Base-by-base conservation (phyloP, 2,329 filamentous ascomycete genomes). In the Tolypocladium tundrense region DNA sequence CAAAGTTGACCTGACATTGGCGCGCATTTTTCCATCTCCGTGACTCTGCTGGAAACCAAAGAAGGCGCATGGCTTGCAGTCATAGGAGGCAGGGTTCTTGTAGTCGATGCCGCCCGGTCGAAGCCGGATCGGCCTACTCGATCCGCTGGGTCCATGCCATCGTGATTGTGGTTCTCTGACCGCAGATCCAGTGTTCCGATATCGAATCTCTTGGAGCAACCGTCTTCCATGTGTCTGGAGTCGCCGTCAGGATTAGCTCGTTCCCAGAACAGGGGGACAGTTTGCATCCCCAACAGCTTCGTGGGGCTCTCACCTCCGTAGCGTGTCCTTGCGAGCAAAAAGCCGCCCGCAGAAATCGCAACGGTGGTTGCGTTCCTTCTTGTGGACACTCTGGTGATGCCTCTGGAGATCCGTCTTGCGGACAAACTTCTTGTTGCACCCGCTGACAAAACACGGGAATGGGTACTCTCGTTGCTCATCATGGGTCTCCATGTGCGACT, bases 401-500 rank as follows among this genome's bases (percentile, higher is more conserved):
- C 80, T 73, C 63, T 80, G 77, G 31, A 96, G 79, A 69, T 96
- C 91, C 1, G 91, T 92, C 72, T 88, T 91, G 65, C 91, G 82
- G 21, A 90, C 88, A 71, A 96, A 96, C 55, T 83, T 83, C 73
- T 88, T 90, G 63, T 74, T 79, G 72, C 91, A 96, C 56, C 79
- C 81, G 2, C 78, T 71, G 37, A 84, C 75, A 1, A 75, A 75
- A 71, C 91, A 96, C 1, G 79, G 78, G 66, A 90, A 88, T 0
- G 86, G 85, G 65, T 88, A 89, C 65, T 84, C 83, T 58, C 88
- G 80, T 59, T 83, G 80, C 16, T 89, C 85, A 67, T 94, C 85
- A 68, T 96, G 91, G 1, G 86, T 92, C 67, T 92, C 87, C 79
- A 92, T 81, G 70, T 96, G 91, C 37, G 90, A 88, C 67, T 89